Conservation (phyloP, 345 rosid genomes). For the Euphorbia lathyris region DNA sequence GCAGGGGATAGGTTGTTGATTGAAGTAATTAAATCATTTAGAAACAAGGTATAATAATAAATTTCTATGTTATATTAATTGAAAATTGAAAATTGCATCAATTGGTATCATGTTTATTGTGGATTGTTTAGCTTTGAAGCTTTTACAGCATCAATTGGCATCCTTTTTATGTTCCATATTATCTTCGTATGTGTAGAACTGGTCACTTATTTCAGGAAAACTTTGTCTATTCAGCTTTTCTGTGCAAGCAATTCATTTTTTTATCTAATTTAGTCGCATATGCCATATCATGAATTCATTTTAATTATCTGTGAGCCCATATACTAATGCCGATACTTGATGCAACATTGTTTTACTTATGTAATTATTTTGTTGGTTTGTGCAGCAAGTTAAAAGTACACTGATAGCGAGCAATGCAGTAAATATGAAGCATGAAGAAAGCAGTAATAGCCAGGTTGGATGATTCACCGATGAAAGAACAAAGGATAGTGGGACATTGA, state of each 20-base stretch:
- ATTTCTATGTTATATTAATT: background rate
- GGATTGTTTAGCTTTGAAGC: no score
- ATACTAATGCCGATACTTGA: background rate
- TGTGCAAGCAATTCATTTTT: background rate
- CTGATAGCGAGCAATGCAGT: background rate
- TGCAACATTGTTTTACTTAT: background rate
- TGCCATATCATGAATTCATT: background rate
- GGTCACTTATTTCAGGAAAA: background rate
- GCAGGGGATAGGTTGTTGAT: constrained; percentile 73
- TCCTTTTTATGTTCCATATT: background rate
- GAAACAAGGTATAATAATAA: constrained; percentile 37
- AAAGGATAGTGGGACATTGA: background rate
- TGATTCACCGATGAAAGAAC: background rate
- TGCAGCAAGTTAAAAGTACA: background rate
- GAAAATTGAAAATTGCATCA: background rate
- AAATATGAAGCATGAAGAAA: background rate
- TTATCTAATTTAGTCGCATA: background rate
- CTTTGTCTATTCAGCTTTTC: background rate
- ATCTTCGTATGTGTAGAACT: background rate
- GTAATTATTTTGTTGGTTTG: background rate
- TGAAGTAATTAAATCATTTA: constrained; percentile 54
- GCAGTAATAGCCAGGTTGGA: background rate
- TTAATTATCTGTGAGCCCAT: background rate
- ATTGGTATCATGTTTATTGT: no score
- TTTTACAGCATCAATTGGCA: no score